These are phyloP conservation scores for Trichosporon sp. DNA, from an alignment of 1,284 basidiomycete genomes.

Conservation along the genomic window DNA sequence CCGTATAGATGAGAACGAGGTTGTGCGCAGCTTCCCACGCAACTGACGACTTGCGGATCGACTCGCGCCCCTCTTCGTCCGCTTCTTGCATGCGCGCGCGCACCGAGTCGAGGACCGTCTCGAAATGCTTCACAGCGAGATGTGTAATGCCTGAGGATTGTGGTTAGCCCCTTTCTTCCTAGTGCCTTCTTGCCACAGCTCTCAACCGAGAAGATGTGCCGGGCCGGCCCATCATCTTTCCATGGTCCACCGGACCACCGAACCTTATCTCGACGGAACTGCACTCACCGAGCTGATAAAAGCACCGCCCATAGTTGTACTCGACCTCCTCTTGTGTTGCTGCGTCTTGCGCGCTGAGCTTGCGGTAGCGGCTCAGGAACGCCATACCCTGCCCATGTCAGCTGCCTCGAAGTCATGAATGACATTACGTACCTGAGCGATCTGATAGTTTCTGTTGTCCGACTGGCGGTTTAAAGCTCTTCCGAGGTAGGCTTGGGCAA, in stretches of 20 bases:
- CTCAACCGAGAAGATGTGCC: too few species aligned
- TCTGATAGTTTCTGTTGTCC: slow-evolving; percentile 85
- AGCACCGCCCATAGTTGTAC: slow-evolving; percentile 86
- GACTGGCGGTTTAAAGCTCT: slow-evolving; percentile 90
- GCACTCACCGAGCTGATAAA: slow-evolving; percentile 79
- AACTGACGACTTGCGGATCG: slow-evolving; percentile 57
- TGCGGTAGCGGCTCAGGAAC: slow-evolving; percentile 75
- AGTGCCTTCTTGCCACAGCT: too few species aligned
- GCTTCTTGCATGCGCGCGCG: slow-evolving; percentile 56
- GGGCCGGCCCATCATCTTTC: neutral
- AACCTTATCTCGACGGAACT: neutral
- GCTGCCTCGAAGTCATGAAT: slow-evolving; percentile 15
- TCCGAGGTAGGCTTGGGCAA: slow-evolving; percentile 81
- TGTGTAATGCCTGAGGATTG: slow-evolving; percentile 67
- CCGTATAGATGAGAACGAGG: slow-evolving; percentile 75
- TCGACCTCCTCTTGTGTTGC: slow-evolving; percentile 72
- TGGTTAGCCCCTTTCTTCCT: neutral
- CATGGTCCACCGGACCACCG: neutral
- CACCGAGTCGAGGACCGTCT: slow-evolving; percentile 68
- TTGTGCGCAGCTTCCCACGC: slow-evolving; percentile 81
- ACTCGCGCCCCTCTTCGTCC: slow-evolving; percentile 39
- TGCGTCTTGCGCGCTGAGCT: slow-evolving; percentile 58
- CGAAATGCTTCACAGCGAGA: slow-evolving; percentile 80
- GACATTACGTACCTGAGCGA: slow-evolving; percentile 66
- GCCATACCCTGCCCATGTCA: slow-evolving; percentile 67